phyloP scores from a whole-genome alignment of 2,329 filamentous ascomycete species.

The Arachnomyces sp. region DNA sequence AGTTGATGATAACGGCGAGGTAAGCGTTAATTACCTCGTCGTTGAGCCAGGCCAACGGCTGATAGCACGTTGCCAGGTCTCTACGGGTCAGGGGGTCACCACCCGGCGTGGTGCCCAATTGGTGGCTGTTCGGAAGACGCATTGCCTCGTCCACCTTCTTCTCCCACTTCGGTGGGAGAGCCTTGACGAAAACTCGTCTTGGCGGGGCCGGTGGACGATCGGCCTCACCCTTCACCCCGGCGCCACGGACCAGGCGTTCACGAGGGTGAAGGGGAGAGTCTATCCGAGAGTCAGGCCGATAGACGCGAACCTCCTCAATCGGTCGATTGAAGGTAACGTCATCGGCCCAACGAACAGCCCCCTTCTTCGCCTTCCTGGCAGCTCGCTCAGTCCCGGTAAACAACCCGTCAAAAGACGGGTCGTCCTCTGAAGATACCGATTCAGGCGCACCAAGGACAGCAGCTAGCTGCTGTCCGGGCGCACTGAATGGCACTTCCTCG shows the following conservation, averaged over 20 bases:
- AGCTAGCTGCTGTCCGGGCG: too few relatives aligned
- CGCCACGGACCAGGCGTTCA: too few relatives aligned
- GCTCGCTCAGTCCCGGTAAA: neutral
- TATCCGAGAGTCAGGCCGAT: too few relatives aligned
- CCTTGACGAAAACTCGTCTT: conserved; percentile 26
- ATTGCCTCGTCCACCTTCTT: conserved; percentile 24
- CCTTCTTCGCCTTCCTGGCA: conserved; percentile 1
- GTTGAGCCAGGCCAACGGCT: conserved; percentile 34
- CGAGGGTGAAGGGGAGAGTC: too few relatives aligned
- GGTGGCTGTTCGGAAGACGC: conserved; percentile 16
- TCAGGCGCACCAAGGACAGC: too few relatives aligned
- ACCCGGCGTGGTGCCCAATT: conserved; percentile 25
- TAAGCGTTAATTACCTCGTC: conserved; percentile 42
- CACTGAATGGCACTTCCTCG: too few relatives aligned
- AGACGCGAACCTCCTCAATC: neutral
- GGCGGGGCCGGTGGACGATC: conserved; percentile 4
- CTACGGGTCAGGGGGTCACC: conserved; percentile 30
- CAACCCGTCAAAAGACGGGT: neutral
- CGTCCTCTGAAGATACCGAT: too few relatives aligned
- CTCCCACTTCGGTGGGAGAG: conserved; percentile 31
- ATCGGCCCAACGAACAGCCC: conserved; percentile 17
- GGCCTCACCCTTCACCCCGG: too few relatives aligned
- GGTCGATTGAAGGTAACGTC: conserved; percentile 12
- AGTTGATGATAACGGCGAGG: conserved; percentile 33
- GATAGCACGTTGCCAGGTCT: conserved; percentile 31